phyloP scores from a whole-genome alignment of 108 stramenopile species.

The Fragilaria radians region DNA sequence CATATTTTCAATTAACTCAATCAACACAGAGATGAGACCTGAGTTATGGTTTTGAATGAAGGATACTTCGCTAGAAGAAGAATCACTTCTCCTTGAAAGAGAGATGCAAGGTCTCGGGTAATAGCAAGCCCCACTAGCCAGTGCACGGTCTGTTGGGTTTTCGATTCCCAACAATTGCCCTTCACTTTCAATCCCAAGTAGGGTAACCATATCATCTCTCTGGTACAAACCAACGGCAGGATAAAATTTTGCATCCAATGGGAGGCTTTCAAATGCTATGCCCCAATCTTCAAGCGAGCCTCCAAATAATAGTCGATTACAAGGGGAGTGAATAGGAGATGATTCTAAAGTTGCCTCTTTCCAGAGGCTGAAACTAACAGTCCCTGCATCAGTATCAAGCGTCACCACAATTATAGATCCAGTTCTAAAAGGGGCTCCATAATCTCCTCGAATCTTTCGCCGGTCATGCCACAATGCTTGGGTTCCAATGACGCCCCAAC shows the following conservation, averaged over 20 bases:
- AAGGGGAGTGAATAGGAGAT: constrained; percentile 21
- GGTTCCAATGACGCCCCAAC: constrained; percentile 97
- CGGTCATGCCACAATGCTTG: constrained; percentile 94
- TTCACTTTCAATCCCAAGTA: constrained; percentile 47
- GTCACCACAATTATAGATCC: constrained; percentile 72
- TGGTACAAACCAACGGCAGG: constrained; percentile 84
- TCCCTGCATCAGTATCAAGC: constrained; percentile 78
- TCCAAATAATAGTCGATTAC: constrained; percentile 17
- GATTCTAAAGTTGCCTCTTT: constrained; percentile 37
- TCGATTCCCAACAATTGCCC: constrained; percentile 1
- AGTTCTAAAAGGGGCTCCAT: constrained; percentile 69
- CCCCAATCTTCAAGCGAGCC: constrained; percentile 80
- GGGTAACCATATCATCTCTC: constrained; percentile 68
- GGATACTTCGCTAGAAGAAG: not conserved
- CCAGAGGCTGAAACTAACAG: constrained; percentile 73
- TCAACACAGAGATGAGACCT: constrained; percentile 38
- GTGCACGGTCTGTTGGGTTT: too few relatives aligned
- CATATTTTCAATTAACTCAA: constrained; percentile 35
- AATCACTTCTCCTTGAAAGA: not conserved
- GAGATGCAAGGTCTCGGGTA: constrained; percentile 18
- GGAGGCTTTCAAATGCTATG: constrained; percentile 79
- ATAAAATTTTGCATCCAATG: constrained; percentile 66
- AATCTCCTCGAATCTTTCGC: constrained; percentile 71
- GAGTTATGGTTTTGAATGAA: constrained; percentile 34
- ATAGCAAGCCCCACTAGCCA: constrained; percentile 42